phyloP scores from a whole-genome alignment of 345 rosid species.

The Isatis tinctoria region DNA sequence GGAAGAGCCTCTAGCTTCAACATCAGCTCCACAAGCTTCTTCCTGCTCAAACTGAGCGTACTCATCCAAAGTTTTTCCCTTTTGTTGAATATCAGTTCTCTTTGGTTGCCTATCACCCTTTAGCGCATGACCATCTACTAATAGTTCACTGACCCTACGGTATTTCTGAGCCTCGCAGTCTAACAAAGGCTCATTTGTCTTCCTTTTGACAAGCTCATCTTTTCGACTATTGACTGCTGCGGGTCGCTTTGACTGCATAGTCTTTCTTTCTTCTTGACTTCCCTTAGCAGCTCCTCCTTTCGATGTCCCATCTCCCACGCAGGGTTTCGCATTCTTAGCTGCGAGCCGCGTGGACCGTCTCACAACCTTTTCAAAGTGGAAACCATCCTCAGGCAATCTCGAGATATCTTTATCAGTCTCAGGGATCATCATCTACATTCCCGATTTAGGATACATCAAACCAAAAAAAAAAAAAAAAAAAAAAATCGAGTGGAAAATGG shows the following conservation, averaged over 20 bases:
- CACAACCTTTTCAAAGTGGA: not conserved
- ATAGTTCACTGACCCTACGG: not conserved
- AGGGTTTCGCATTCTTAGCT: not conserved
- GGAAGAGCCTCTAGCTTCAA: not conserved
- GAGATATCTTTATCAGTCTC: not conserved
- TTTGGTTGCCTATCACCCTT: not conserved
- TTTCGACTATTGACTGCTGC: not conserved
- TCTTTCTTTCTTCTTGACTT: not conserved
- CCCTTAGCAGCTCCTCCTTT: not conserved
- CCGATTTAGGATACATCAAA: not conserved
- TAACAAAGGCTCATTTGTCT: not conserved
- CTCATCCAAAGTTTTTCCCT: not conserved
- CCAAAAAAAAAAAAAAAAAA: too few species aligned
- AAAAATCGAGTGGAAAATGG: not conserved
- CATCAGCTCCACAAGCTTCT: not conserved
- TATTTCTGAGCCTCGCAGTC: not conserved
- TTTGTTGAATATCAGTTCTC: too few species aligned
- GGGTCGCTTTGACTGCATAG: constrained; percentile 6
- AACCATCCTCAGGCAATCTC: too few species aligned
- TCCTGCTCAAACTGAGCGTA: not conserved
- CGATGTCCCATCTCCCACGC: not conserved
- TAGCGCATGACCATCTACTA: not conserved
- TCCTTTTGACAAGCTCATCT: not conserved
- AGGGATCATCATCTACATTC: not conserved
- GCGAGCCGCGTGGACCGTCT: not conserved